Evolutionary conservation across 2,329 filamentous ascomycete species (phyloP).

Genomic region (Reticulascus tulasneorum): DNA sequence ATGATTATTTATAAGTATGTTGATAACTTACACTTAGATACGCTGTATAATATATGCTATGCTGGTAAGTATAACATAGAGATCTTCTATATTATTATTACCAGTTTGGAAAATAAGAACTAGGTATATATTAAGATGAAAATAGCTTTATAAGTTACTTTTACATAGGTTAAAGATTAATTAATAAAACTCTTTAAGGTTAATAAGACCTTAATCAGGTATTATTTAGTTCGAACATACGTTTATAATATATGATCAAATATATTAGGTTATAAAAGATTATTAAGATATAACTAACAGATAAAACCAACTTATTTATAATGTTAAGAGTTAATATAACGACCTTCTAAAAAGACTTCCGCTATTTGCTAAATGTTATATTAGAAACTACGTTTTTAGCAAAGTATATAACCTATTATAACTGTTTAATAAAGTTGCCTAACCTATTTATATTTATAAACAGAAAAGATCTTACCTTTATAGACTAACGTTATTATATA

Average conservation of each 20-base stretch:
- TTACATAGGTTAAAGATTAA: constrained; percentile 22
- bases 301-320: constrained; percentile 4
- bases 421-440: not conserved
- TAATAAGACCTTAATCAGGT: constrained; percentile 1
- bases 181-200: not conserved
- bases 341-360: not conserved
- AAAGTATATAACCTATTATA: no score
- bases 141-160: constrained; percentile 24
- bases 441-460: no score
- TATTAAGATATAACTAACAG: not conserved
- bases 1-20: no score
- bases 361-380: no score
- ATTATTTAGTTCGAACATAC: not conserved
- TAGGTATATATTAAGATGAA: constrained; percentile 17
- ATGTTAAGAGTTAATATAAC: not conserved
- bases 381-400: no score
- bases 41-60: no score
- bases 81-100: no score
- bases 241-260: not conserved
- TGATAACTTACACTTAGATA: no score
- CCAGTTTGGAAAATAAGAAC: constrained; percentile 8
- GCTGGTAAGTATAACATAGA: no score
- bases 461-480: no score
- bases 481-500: no score
- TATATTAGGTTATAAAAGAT: constrained; percentile 4